Percentiles rank a stretch among this genome's conserved stretches.
Conservation (phyloP, 257 asterid genomes). For the Rauvolfia tetraphylla region DNA sequence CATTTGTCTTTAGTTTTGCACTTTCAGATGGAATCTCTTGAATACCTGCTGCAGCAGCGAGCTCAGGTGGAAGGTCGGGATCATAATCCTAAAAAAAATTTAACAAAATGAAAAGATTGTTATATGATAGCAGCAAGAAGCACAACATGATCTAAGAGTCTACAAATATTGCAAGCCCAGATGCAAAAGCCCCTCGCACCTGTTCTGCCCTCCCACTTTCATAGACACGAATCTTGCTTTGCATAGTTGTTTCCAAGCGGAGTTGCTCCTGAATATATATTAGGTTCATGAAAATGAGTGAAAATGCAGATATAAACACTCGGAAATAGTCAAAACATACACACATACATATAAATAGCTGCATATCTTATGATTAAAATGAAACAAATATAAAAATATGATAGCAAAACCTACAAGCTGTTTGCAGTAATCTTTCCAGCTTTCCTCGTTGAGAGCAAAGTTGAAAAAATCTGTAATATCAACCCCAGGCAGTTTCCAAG, state of each 20-base stretch:
- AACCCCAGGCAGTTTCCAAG: constrained; percentile 85
- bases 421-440: constrained; percentile 97
- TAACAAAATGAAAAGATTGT: constrained; percentile 9
- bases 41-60: constrained; percentile 85
- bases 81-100: constrained; percentile 67
- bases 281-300: constrained; percentile 26
- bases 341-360: background rate
- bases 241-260: constrained; percentile 92
- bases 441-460: constrained; percentile 85
- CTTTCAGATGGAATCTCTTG: constrained; percentile 60
- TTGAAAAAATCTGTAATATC: constrained; percentile 85
- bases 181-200: constrained; percentile 40
- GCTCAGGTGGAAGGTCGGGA: constrained; percentile 99
- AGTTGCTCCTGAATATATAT: constrained; percentile 69
- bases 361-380: background rate
- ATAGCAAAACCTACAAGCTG: constrained; percentile 61
- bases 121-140: constrained; percentile 11
- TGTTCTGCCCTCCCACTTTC: constrained; percentile 94
- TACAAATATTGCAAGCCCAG: constrained; percentile 9
- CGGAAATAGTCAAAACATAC: background rate
- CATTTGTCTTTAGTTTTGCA: constrained; percentile 47
- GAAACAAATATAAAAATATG: background rate
- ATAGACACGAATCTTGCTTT: constrained; percentile 88
- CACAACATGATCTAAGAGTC: constrained; percentile 1
- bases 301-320: constrained; percentile 5